Evolutionary conservation across 768 basidiomycete species (phyloP), one percentile per base, ranked within the genome.

Genomic region (Podaxis sp.): DNA sequence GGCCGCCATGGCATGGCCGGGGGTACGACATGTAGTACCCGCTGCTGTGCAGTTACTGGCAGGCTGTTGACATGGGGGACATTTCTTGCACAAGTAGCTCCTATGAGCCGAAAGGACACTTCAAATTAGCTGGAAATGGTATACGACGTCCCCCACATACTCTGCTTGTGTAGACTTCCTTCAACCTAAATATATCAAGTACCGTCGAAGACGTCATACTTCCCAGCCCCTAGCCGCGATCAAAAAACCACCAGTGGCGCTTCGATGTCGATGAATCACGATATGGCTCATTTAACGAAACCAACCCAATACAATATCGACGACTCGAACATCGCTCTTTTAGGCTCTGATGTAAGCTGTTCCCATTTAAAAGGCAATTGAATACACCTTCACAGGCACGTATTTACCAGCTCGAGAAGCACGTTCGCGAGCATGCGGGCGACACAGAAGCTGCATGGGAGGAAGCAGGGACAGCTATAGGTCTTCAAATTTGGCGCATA

Each of bases 321-420:
- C 67, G 84, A 87, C 67, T 82, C 84, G 1, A 87, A 87, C 67
- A 87, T 85, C 49, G 84, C 83, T 17, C 77, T 88, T 44, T 77
- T 88, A 8, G 87, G 86, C 52, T 85, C 85, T 51, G 85, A 87
- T 70, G 85, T 85, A 71, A 67, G 82, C 72, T 44, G 2, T 7
- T 19, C 52, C 58, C 38, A 22, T 46, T 49, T 26, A 33, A 39
- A 30, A 46, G 48, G 52, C 30, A 28, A 36, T 17, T 24, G 13
- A 51, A 61, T 55, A 54, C 22, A 57, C 49, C 28, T 36, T 22
- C 13, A 51, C 38, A 24, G 49, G 9, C 26, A 24, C 9, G 24
- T 51, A 7, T 9, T 15, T 12, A 28, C 51, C 33, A 87, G 85
- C 76, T 87, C 60, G 86, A 87, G 75, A 84, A 84, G 72, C 77